These are phyloP conservation scores for Ceratocystis eucalypticola DNA, from an alignment of 2,329 filamentous ascomycete genomes.

Conservation along the genomic window DNA sequence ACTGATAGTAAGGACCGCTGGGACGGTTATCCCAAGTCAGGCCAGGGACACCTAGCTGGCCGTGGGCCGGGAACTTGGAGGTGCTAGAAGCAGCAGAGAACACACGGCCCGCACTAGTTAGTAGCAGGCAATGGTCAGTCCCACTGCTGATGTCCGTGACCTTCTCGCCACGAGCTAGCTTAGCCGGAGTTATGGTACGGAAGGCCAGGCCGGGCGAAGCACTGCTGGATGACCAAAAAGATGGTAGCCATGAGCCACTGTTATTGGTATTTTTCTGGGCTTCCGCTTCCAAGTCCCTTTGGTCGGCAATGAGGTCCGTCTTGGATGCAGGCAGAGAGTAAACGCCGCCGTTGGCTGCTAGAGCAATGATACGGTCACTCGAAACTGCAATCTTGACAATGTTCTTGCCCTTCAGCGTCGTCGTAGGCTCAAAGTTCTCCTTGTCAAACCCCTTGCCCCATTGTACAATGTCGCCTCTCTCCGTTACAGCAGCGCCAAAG, in stretches of 20 bases:
- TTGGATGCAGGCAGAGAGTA: slow-evolving; percentile 74
- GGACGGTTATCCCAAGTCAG: slow-evolving; percentile 69
- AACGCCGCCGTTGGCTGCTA: slow-evolving; percentile 60
- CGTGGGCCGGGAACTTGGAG: slow-evolving; percentile 62
- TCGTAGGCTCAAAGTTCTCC: slow-evolving; percentile 46
- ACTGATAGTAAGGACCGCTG: slow-evolving; percentile 61
- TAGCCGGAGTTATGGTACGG: slow-evolving; percentile 52
- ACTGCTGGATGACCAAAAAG: slow-evolving; percentile 43
- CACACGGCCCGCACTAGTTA: slow-evolving; percentile 73
- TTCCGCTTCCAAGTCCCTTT: slow-evolving; percentile 38
- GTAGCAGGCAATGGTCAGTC: slow-evolving; percentile 70
- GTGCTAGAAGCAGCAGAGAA: slow-evolving; percentile 78
- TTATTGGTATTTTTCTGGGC: slow-evolving; percentile 26
- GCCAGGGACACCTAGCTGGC: slow-evolving; percentile 77
- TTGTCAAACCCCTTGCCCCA: slow-evolving; percentile 73
- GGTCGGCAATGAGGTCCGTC: slow-evolving; percentile 51
- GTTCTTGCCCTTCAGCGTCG: slow-evolving; percentile 70
- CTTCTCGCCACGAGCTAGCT: slow-evolving; percentile 55
- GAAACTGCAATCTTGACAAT: slow-evolving; percentile 65
- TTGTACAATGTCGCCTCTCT: slow-evolving; percentile 78
- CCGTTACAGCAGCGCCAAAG: slow-evolving; percentile 76
- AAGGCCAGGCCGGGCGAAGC: slow-evolving; percentile 45
- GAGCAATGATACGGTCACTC: slow-evolving; percentile 66
- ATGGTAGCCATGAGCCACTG: slow-evolving; percentile 50
- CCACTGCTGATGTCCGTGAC: slow-evolving; percentile 64